Percentiles rank a stretch among this genome's conserved stretches.
These are phyloP conservation scores for Amanita pseudoporphyria DNA, from an alignment of 768 basidiomycete species.

Conservation along the genomic window DNA sequence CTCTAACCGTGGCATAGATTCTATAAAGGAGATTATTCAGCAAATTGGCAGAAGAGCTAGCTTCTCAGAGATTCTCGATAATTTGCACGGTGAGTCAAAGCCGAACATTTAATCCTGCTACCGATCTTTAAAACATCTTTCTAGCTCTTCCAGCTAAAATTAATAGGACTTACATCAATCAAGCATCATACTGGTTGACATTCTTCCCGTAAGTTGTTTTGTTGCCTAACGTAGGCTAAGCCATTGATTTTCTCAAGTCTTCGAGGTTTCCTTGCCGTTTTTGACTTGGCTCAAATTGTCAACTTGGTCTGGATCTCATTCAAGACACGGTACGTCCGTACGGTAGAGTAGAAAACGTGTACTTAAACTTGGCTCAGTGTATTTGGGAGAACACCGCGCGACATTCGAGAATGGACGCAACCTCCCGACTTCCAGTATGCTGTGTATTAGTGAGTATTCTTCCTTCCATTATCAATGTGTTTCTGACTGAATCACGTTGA, in stretches of 20 bases:
- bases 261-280: conserved; percentile 89
- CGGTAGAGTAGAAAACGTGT: background rate
- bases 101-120: background rate
- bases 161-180: conserved; percentile 84
- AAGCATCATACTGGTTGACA: conserved; percentile 87
- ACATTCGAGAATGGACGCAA: conserved; percentile 84
- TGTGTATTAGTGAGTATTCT: conserved; percentile 60
- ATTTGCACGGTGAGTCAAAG: conserved; percentile 32
- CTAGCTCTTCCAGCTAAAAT: conserved; percentile 62
- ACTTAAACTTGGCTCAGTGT: conserved; percentile 29
- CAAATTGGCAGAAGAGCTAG: conserved; percentile 35
- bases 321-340: conserved; percentile 57
- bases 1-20: conserved; percentile 18
- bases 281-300: conserved; percentile 92
- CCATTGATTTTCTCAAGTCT: conserved; percentile 22
- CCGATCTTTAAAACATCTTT: background rate
- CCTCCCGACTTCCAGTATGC: conserved; percentile 86
- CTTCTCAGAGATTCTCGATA: conserved; percentile 35
- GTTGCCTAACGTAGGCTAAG: background rate
- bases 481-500: background rate
- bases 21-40: conserved; percentile 33
- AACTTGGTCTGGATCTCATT: conserved; percentile 82
- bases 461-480: background rate
- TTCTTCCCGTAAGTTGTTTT: conserved; percentile 73
- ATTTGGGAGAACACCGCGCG: conserved; percentile 84